phyloP scores from a whole-genome alignment of 192 early-diverging fungal species.

The Coemansia sp. region DNA sequence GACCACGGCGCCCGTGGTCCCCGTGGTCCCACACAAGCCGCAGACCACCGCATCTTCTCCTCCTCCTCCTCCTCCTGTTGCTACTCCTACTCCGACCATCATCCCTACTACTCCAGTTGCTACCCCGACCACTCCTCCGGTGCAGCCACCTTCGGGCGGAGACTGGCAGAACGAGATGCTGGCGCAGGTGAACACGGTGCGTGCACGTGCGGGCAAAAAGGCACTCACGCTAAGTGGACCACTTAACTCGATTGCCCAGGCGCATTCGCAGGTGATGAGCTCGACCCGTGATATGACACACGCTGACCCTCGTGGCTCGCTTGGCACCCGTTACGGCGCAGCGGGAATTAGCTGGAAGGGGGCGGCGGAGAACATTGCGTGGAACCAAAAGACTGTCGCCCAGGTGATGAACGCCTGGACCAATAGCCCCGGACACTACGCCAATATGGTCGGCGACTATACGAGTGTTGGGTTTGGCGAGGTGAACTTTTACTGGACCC shows the following conservation, averaged over 20 bases:
- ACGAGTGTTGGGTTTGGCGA: conserved; percentile 48
- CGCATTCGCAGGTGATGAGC: conserved; percentile 38
- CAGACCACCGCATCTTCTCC: no score
- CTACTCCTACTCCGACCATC: not conserved
- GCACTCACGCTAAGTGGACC: conserved; percentile 8
- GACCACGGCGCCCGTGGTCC: no score
- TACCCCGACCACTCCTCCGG: conserved; percentile 1
- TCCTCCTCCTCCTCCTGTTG: not conserved
- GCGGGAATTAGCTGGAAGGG: conserved; percentile 13
- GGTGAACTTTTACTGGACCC: conserved; percentile 35
- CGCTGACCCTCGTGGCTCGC: conserved; percentile 21
- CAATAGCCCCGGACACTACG: conserved; percentile 47
- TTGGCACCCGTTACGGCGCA: conserved; percentile 19
- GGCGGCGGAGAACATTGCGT: conserved; percentile 54
- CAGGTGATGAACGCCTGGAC: conserved; percentile 46
- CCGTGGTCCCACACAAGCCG: not conserved
- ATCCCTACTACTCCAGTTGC: not conserved
- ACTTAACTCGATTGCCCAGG: conserved; percentile 34
- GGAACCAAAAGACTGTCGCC: conserved; percentile 24
- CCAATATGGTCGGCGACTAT: conserved; percentile 47
- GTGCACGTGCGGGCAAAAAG: conserved; percentile 18
- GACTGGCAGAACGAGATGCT: conserved; percentile 41
- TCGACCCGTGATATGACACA: conserved; percentile 20
- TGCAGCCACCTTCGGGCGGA: not conserved
- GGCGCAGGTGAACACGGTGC: conserved; percentile 32